phyloP scores from a whole-genome alignment of 345 rosid genomes.

The Dovyalis caffra region DNA sequence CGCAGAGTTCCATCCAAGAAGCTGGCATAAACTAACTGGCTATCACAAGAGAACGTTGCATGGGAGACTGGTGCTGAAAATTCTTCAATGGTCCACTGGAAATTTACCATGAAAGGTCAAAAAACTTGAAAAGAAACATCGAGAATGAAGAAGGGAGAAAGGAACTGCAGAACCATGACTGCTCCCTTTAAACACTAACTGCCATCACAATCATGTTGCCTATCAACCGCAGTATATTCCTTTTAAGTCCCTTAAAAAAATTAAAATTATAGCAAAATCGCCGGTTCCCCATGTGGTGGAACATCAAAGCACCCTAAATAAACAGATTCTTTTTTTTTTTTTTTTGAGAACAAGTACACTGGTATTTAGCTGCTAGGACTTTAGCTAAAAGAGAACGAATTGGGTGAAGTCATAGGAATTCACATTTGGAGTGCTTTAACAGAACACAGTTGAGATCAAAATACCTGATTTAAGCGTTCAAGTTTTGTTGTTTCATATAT shows the following conservation, averaged over 20 bases:
- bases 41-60: constrained; percentile 61
- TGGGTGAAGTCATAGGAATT: not conserved
- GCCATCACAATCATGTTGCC: not conserved
- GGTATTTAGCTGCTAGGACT: not conserved
- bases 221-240: not conserved
- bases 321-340: not conserved
- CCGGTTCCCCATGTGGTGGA: not conserved
- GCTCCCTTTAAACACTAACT: not conserved
- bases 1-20: constrained; percentile 56
- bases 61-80: constrained; percentile 46
- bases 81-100: constrained; percentile 63
- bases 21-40: constrained; percentile 53
- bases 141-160: not conserved
- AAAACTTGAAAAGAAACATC: not conserved
- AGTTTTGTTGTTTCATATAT: constrained; percentile 70
- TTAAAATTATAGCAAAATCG: not conserved
- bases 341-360: not conserved
- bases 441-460: not conserved
- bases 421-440: not conserved
- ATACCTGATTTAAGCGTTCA: constrained; percentile 64
- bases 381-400: not conserved
- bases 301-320: not conserved
- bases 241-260: not conserved
- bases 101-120: not conserved
- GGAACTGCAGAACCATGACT: not conserved